These are phyloP conservation scores for Pseudovirgaria hyperparasitica DNA, from an alignment of 2,329 filamentous ascomycete species.

Conservation along the genomic window DNA sequence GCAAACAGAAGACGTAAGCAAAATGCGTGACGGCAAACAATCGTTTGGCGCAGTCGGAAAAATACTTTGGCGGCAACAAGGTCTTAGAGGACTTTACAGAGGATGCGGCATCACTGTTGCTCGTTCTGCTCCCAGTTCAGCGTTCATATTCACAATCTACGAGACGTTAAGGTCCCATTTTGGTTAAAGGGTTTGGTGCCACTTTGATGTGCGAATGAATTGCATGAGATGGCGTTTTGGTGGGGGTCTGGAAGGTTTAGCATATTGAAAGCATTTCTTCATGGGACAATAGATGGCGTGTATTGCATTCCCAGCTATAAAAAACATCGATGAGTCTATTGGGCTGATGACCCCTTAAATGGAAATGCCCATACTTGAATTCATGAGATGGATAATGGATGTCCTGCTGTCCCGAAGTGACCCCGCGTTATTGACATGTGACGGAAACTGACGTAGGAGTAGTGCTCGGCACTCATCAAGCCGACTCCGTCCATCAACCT, in stretches of 20 bases:
- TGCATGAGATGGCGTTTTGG: constrained; percentile 2
- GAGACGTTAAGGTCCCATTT: constrained; percentile 69
- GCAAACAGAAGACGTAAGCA: constrained; percentile 69
- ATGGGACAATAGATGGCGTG: no score
- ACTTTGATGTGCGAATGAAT: background rate
- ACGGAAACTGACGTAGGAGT: no score
- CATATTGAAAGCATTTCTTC: background rate
- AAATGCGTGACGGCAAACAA: constrained; percentile 37
- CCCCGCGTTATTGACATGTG: no score
- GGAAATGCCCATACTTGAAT: no score
- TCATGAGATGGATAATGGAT: no score
- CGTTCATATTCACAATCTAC: constrained; percentile 93
- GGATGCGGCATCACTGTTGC: constrained; percentile 90
- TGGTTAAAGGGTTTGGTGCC: constrained; percentile 14
- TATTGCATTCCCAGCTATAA: no score
- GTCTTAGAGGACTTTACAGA: constrained; percentile 74
- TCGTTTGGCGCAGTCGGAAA: constrained; percentile 62
- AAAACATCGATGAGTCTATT: no score
- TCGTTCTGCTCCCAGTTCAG: constrained; percentile 85
- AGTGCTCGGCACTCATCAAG: no score
- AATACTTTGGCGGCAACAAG: constrained; percentile 69
- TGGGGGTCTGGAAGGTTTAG: constrained; percentile 1
- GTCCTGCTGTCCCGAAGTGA: no score
- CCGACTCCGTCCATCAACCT: no score
- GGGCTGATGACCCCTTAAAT: no score